These are phyloP conservation scores for Suillus brevipes DNA, from an alignment of 768 basidiomycete species.

Conservation along the genomic window DNA sequence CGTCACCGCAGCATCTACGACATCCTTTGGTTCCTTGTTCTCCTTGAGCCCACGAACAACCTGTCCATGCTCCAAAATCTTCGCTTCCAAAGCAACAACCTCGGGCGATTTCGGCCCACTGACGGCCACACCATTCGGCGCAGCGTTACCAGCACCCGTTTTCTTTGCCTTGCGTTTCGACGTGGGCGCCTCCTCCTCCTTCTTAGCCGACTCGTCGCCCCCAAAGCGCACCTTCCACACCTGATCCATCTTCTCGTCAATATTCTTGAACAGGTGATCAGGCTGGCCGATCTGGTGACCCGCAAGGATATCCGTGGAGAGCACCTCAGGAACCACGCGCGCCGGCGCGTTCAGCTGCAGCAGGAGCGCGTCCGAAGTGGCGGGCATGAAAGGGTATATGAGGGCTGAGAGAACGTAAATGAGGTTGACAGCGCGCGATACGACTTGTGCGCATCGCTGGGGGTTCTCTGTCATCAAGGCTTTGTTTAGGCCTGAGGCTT, in stretches of 20 bases:
- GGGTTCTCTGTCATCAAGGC: conserved; percentile 81
- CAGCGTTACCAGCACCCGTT: conserved; percentile 47
- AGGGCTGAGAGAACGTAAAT: conserved; percentile 88
- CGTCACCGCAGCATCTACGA: conserved; percentile 48
- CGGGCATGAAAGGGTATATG: conserved; percentile 95
- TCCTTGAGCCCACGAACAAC: conserved; percentile 69
- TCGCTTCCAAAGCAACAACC: conserved; percentile 68
- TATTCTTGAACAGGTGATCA: conserved; percentile 89
- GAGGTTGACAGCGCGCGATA: conserved; percentile 87
- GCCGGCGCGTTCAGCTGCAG: conserved; percentile 87
- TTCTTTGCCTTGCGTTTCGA: conserved; percentile 58
- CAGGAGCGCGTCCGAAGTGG: conserved; percentile 79
- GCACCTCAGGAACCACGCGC: conserved; percentile 69
- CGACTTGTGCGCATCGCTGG: conserved; percentile 83
- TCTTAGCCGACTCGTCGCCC: conserved; percentile 49
- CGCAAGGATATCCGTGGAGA: conserved; percentile 80
- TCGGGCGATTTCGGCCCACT: conserved; percentile 71
- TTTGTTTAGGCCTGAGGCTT: conserved; percentile 88
- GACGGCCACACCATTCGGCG: conserved; percentile 37
- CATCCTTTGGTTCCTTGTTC: conserved; percentile 46
- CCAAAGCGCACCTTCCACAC: conserved; percentile 81
- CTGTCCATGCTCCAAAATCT: conserved; percentile 75
- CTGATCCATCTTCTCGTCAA: conserved; percentile 88
- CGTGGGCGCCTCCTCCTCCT: conserved; percentile 44
- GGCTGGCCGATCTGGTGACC: conserved; percentile 87